A percentile compares a stretch with the other conserved stretches of the same genome.
These are phyloP conservation scores for Camelina sativa DNA, from an alignment of 345 rosid genomes.

Conservation along the genomic window DNA sequence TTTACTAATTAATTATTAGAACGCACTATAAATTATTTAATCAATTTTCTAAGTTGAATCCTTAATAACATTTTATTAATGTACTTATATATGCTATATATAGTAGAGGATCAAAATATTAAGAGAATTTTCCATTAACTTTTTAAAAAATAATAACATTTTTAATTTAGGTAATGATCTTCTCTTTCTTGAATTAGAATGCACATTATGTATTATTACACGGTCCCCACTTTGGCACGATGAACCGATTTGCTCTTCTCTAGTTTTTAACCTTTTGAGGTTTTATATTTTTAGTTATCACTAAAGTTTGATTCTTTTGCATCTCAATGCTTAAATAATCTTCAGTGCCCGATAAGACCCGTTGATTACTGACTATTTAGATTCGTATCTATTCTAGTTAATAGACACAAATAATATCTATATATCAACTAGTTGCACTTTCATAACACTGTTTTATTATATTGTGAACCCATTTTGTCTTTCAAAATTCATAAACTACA, in stretches of 20 bases:
- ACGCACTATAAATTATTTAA: constrained; percentile 28
- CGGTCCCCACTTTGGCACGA: constrained; percentile 40
- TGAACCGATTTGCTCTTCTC: constrained; percentile 33
- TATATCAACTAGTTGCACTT: neutral
- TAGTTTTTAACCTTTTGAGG: constrained; percentile 20
- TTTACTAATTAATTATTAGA: constrained; percentile 36
- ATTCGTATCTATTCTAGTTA: constrained; percentile 11
- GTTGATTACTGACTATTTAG: constrained; percentile 14
- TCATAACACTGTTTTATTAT: constrained; percentile 3
- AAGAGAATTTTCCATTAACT: neutral
- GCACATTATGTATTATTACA: neutral
- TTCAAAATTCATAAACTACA: neutral
- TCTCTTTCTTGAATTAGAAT: constrained; percentile 31
- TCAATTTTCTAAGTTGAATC: constrained; percentile 17
- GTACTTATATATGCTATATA: constrained; percentile 23
- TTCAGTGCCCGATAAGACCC: constrained; percentile 10
- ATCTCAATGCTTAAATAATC: constrained; percentile 24
- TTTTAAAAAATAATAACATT: neutral
- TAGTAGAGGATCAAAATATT: constrained; percentile 16
- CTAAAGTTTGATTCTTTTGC: constrained; percentile 23
- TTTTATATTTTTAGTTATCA: constrained; percentile 22
- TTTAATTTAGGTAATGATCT: constrained; percentile 20
- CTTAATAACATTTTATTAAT: neutral
- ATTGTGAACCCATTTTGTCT: neutral
- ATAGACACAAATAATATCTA: neutral